phyloP scores from a whole-genome alignment of 148 eudicot genomes.

The Tetragonia tetragonoides region DNA sequence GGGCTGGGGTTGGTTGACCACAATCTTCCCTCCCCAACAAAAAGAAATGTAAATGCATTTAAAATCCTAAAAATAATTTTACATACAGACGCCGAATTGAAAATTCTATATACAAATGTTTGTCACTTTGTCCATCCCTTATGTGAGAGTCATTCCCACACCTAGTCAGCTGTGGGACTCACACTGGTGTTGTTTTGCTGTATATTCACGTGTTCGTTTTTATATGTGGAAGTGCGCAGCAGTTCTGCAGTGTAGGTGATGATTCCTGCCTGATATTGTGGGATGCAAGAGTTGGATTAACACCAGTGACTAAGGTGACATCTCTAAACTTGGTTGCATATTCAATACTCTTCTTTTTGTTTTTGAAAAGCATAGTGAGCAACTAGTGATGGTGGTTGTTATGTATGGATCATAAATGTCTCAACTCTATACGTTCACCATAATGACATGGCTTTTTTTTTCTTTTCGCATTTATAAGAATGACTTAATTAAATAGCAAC shows the following conservation, averaged over 20 bases:
- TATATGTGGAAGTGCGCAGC: constrained; percentile 60
- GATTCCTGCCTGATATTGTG: constrained; percentile 88
- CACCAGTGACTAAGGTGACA: constrained; percentile 65
- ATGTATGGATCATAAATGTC: too few relatives aligned
- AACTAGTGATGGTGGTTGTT: not conserved
- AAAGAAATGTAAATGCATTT: not conserved
- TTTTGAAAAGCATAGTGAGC: not conserved
- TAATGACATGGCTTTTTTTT: constrained; percentile 1
- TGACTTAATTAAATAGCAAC: too few relatives aligned
- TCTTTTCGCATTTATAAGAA: too few relatives aligned
- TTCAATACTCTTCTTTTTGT: not conserved
- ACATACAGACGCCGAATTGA: not conserved
- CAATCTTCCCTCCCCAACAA: not conserved
- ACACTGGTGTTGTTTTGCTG: not conserved
- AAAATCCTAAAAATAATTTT: not conserved
- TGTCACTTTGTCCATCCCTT: too few relatives aligned
- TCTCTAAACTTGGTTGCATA: constrained; percentile 3
- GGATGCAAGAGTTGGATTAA: constrained; percentile 78
- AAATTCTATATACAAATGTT: not conserved
- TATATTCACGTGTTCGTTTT: constrained; percentile 20
- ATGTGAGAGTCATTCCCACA: not conserved
- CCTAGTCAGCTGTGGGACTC: not conserved
- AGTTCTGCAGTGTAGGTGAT: constrained; percentile 93
- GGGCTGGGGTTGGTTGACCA: not conserved
- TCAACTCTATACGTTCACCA: too few relatives aligned